Evolutionary conservation across 1,139 yeast species (phyloP), one percentile per base, ranked within the genome.

Genomic region (Zygoascus sp.): DNA sequence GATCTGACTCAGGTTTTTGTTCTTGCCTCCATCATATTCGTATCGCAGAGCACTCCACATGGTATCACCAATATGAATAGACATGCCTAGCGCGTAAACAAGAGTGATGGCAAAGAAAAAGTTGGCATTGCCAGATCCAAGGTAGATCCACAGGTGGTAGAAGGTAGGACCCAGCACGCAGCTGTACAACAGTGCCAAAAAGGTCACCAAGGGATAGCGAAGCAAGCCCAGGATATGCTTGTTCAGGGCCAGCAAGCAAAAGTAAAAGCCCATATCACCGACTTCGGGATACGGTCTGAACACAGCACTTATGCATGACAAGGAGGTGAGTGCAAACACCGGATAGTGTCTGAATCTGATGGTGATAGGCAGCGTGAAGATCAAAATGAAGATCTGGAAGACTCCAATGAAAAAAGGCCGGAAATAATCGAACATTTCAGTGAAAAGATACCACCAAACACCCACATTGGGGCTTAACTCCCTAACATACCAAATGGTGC

Each of bases 391-490:
- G 41, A 90, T 59, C 60, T 89, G 92, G 76, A 90, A 94, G 22
- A 89, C 82, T 9, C 89, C 82, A 36, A 83, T 70, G 69, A 86
- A 92, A 62, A 92, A 89, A 15, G 88, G 81, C 23, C 84, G 76
- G 72, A 92, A 92, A 60, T 81, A 86, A 47, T 83, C 94, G 68
- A 92, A 92, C 81, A 92, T 86, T 64, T 92, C 98, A 23, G 94
- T 84, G 70, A 92, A 92, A 58, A 90, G 80, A 69, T 92, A 92
- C 99, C 99, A 92, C 99, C 99, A 92, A 34, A 92, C 72, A 0
- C 98, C 98, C 53, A 92, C 68, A 64, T 89, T 89, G 19, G 96
- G 96, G 5, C 80, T 74, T 53, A 88, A 78, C 53, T 87, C 88
- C 42, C 74, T 74, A 58, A 86, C 82, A 28, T 73, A 67, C 6